These are phyloP conservation scores for Xerocomus amazonicus DNA, from an alignment of 1,284 basidiomycete species.

Conservation along the genomic window DNA sequence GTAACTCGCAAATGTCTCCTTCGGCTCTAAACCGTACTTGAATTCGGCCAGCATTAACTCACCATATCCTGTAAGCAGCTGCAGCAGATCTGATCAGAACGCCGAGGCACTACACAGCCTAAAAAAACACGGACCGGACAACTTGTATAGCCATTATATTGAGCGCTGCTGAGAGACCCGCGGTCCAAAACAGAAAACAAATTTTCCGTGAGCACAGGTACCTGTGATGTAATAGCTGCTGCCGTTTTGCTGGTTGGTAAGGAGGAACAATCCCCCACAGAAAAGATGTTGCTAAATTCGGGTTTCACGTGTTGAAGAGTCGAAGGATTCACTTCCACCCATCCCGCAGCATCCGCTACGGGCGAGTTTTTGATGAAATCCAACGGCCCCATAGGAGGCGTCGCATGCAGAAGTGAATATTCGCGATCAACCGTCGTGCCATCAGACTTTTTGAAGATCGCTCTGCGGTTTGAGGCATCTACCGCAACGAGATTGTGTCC, in stretches of 20 bases:
- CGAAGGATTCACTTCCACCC: conserved; percentile 81
- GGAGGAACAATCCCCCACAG: conserved; percentile 87
- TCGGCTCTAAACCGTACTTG: conserved; percentile 82
- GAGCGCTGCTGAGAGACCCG: conserved; percentile 63
- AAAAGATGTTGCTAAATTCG: conserved; percentile 80
- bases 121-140: conserved; percentile 58
- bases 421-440: conserved; percentile 65
- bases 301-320: conserved; percentile 84
- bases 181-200: conserved; percentile 71
- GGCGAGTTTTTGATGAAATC: conserved; percentile 79
- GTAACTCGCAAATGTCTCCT: conserved; percentile 75
- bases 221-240: conserved; percentile 89
- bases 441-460: conserved; percentile 80
- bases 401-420: conserved; percentile 85
- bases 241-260: conserved; percentile 96
- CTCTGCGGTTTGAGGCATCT: conserved; percentile 65
- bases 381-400: conserved; percentile 88
- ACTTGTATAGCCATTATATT: conserved; percentile 83
- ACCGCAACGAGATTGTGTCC: conserved; percentile 82
- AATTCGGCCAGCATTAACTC: conserved; percentile 90
- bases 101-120: neutral
- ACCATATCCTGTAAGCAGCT: conserved; percentile 82
- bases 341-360: conserved; percentile 78
- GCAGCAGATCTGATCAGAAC: conserved; percentile 15
- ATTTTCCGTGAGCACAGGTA: conserved; percentile 92